Percentiles rank a stretch among this genome's conserved stretches.
Conservation (phyloP, 2,329 filamentous ascomycete species). For the Didymella lethalis region DNA sequence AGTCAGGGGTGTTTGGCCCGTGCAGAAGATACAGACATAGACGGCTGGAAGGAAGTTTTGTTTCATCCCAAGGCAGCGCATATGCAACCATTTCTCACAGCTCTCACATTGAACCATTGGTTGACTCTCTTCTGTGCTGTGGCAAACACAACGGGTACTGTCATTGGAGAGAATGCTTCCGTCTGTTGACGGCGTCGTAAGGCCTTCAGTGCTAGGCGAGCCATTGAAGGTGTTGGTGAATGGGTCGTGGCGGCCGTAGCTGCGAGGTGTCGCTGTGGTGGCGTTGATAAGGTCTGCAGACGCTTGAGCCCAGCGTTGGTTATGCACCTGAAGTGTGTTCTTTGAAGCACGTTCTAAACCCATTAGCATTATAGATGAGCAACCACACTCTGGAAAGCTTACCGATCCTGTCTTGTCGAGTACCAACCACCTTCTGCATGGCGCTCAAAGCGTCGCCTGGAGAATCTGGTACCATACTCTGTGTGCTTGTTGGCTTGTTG, state of each 20-base stretch:
- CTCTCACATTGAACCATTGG: constrained; percentile 70
- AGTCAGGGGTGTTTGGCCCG: constrained; percentile 46
- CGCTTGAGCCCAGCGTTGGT: constrained; percentile 56
- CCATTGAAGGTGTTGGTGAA: constrained; percentile 50
- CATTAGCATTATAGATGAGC: background rate
- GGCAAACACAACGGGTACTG: constrained; percentile 65
- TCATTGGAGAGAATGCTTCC: constrained; percentile 61
- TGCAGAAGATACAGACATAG: constrained; percentile 53
- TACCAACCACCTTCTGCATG: constrained; percentile 52
- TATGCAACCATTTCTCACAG: constrained; percentile 70
- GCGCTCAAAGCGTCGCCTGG: constrained; percentile 52
- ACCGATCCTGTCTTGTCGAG: constrained; percentile 48
- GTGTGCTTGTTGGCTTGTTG: constrained; percentile 30
- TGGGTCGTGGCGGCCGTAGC: constrained; percentile 40
- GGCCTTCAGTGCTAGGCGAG: constrained; percentile 57
- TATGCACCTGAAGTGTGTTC: constrained; percentile 53
- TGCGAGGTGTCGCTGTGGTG: constrained; percentile 23
- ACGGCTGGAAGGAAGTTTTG: constrained; percentile 55
- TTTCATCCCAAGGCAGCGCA: constrained; percentile 64
- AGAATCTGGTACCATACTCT: constrained; percentile 42
- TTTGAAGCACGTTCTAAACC: constrained; percentile 43
- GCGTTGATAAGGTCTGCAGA: constrained; percentile 47
- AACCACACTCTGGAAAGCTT: constrained; percentile 16
- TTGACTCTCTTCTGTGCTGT: constrained; percentile 61
- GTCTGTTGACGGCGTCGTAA: constrained; percentile 62